Evolutionary conservation across 495 filamentous ascomycete genomes (phyloP).

Genomic region (Amphirosellinia nigrospora): DNA sequence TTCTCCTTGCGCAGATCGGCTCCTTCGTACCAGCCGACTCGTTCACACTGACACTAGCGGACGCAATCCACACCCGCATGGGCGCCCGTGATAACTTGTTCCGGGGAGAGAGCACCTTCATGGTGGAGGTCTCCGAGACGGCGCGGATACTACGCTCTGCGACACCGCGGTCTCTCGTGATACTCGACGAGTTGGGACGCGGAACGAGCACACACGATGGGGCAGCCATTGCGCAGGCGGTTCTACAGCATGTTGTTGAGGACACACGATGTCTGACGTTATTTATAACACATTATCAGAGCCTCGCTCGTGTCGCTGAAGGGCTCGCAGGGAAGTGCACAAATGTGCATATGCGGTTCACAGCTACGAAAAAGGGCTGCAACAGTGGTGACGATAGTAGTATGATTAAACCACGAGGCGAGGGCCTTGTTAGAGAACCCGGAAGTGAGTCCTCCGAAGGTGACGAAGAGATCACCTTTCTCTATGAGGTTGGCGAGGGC

Average conservation of each 20-base stretch:
- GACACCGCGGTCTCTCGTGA: slow-evolving; percentile 77
- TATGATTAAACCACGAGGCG: slow-evolving; percentile 31
- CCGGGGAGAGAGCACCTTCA: slow-evolving; percentile 93
- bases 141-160: slow-evolving; percentile 88
- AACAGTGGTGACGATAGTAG: slow-evolving; percentile 20
- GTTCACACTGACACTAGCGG: slow-evolving; percentile 78
- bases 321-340: slow-evolving; percentile 67
- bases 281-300: slow-evolving; percentile 98
- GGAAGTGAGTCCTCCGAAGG: slow-evolving; percentile 42
- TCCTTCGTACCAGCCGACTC: slow-evolving; percentile 87
- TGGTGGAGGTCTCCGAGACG: slow-evolving; percentile 95
- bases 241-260: slow-evolving; percentile 81
- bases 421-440: slow-evolving; percentile 31
- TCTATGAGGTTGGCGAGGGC: slow-evolving; percentile 84
- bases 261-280: slow-evolving; percentile 77
- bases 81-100: slow-evolving; percentile 97
- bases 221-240: slow-evolving; percentile 92
- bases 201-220: slow-evolving; percentile 96
- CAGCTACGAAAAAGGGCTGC: slow-evolving; percentile 45
- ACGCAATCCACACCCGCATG: slow-evolving; percentile 96
- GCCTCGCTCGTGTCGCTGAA: slow-evolving; percentile 72
- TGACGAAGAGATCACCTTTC: slow-evolving; percentile 73
- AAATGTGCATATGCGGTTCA: slow-evolving; percentile 88
- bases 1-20: slow-evolving; percentile 93
- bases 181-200: slow-evolving; percentile 94